A percentile compares a stretch with the other conserved stretches of the same genome.
Evolutionary conservation across 2,329 filamentous ascomycete genomes (phyloP).

Genomic region (Fusarium compactum): DNA sequence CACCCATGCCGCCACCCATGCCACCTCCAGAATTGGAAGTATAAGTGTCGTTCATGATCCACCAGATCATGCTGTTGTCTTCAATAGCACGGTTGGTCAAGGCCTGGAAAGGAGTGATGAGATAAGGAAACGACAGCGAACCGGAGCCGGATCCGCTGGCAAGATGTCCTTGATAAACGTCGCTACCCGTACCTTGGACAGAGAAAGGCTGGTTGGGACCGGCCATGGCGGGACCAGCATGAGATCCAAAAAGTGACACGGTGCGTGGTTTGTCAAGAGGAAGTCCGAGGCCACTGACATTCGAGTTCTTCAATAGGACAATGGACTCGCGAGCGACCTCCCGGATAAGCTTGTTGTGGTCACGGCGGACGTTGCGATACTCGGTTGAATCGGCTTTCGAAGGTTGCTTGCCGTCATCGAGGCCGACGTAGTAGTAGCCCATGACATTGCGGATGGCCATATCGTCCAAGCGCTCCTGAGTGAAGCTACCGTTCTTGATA

Average conservation of each 20-base stretch:
- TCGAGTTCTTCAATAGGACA: constrained; percentile 67
- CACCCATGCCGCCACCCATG: neutral
- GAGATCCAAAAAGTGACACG: constrained; percentile 61
- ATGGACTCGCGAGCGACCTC: constrained; percentile 66
- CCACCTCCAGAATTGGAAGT: neutral
- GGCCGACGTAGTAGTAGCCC: constrained; percentile 12
- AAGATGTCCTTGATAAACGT: constrained; percentile 44
- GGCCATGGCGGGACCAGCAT: constrained; percentile 48
- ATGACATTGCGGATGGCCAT: constrained; percentile 5
- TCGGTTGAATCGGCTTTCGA: constrained; percentile 61
- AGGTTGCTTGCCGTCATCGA: constrained; percentile 55
- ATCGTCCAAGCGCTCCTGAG: neutral
- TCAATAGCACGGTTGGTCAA: constrained; percentile 60
- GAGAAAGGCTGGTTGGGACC: neutral
- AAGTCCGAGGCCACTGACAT: constrained; percentile 54
- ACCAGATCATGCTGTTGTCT: constrained; percentile 41
- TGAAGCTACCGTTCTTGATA: neutral
- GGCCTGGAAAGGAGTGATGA: constrained; percentile 66
- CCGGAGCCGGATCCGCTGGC: constrained; percentile 67
- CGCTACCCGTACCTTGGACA: neutral
- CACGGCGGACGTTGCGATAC: constrained; percentile 61
- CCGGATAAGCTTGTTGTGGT: constrained; percentile 60
- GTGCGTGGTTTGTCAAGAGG: constrained; percentile 55
- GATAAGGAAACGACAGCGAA: constrained; percentile 59
- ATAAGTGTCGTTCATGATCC: neutral